Conservation (phyloP, 345 rosid genomes). For the Salix suchowensis region DNA sequence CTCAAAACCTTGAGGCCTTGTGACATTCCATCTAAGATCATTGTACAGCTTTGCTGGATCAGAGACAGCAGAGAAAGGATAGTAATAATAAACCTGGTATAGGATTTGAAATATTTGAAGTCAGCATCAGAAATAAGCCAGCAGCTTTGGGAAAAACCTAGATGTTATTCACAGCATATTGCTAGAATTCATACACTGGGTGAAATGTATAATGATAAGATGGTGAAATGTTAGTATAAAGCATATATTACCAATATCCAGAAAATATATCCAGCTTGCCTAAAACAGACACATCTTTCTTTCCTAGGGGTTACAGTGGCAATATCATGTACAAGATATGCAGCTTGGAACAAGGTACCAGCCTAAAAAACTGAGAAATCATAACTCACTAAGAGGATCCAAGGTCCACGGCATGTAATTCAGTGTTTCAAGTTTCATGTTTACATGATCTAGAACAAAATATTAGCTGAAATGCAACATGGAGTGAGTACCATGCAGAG, state of each 20-base stretch:
- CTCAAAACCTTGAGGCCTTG: conserved; percentile 98
- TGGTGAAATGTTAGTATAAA: neutral
- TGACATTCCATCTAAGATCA: conserved; percentile 96
- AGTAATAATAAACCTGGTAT: conserved; percentile 81
- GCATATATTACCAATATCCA: neutral
- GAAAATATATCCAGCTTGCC: neutral
- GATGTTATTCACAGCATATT: neutral
- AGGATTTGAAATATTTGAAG: conserved; percentile 1
- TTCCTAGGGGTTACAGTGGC: neutral
- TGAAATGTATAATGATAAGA: neutral
- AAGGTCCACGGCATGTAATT: neutral
- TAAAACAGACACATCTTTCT: neutral
- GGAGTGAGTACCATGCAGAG: neutral
- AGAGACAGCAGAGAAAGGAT: conserved; percentile 85
- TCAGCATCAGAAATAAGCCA: neutral
- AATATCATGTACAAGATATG: neutral
- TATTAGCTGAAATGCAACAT: neutral
- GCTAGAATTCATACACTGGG: neutral
- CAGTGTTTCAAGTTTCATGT: neutral
- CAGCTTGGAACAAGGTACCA: neutral
- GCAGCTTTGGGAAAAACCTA: neutral
- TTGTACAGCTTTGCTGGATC: conserved; percentile 94
- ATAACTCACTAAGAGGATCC: neutral
- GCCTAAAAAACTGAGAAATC: neutral
- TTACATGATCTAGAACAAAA: neutral